Evolutionary conservation across 2,329 filamentous ascomycete species (phyloP), one percentile per base, ranked within the genome.

Genomic region (Sphaerulina populicola): DNA sequence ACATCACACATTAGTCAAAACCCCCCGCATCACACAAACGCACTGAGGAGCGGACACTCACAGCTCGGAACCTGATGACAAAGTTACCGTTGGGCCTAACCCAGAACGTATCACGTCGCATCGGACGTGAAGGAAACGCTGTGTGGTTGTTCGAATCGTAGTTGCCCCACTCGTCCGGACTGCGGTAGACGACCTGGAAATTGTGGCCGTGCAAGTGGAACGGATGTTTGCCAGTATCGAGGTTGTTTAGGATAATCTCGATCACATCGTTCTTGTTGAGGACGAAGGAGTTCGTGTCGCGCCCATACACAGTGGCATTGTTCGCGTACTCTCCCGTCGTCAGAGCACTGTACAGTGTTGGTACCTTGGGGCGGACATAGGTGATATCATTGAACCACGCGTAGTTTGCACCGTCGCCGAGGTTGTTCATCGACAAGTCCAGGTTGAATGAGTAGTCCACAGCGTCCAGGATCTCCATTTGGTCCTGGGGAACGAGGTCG

Each of bases 151-250:
- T 59, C 1, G 64, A 51, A 39, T 67, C 60, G 49, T 66, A 68
- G 60, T 59, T 45, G 46, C 63, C 67, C 18, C 53, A 57, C 8
- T 68, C 56, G 11, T 66, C 66, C 9, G 60, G 66, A 44, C 55
- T 67, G 47, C 66, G 67, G n/a, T 62, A 53, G 30, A 77, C 60
- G 14, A 80, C 71, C 67, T 87, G 85, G 70, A 89, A 88, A 58
- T 78, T 73, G 66, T 88, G 85, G 0, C 86, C 86, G 70, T 93
- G 89, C 1, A 94, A 69, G 67, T 86, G 82, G 71, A 84, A 83
- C 0, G 82, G 88, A 61, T 89, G 85, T 7, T 80, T 82, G 38
- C 86, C 74, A 72, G 53, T 75, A 60, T 91, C 86, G 40, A 80
- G 74, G 63, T 89, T 91, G 72, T 89, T 87, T n/a, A 91, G 71